phyloP scores from a whole-genome alignment of 352 stramenopile genomes.

The Phytophthora colocasiae region DNA sequence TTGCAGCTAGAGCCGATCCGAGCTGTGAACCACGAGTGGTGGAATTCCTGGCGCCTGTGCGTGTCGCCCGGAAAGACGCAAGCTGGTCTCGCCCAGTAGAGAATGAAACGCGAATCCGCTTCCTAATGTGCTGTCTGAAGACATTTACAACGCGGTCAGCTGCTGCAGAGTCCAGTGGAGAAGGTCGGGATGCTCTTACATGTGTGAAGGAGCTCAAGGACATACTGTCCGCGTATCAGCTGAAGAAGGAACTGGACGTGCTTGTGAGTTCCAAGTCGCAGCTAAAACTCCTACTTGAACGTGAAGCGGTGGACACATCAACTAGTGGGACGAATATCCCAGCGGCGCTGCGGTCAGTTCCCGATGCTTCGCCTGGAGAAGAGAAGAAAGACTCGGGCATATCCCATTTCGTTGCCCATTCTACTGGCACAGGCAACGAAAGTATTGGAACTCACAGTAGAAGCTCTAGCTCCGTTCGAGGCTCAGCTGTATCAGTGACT shows the following conservation, averaged over 20 bases:
- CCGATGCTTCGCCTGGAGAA: conserved; percentile 23
- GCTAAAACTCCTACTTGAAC: conserved; percentile 71
- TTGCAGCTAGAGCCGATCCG: conserved; percentile 18
- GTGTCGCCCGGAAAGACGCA: conserved; percentile 35
- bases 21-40: conserved; percentile 42
- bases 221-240: conserved; percentile 45
- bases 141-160: conserved; percentile 28
- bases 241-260: conserved; percentile 63
- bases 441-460: conserved; percentile 19
- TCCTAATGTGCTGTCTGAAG: conserved; percentile 57
- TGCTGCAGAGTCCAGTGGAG: conserved; percentile 22
- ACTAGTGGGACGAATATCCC: conserved; percentile 52
- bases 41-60: conserved; percentile 59
- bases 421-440: conserved; percentile 24
- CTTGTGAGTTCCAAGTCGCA: conserved; percentile 74
- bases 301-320: conserved; percentile 76
- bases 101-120: conserved; percentile 47
- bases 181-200: conserved; percentile 22
- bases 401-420: conserved; percentile 27
- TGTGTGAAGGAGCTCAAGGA: conserved; percentile 37
- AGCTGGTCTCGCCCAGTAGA: conserved; percentile 17
- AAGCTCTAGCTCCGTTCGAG: conserved; percentile 32
- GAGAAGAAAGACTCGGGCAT: conserved; percentile 43
- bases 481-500: conserved; percentile 56
- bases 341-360: conserved; percentile 25